These are phyloP conservation scores for Pleurotus ostreatus DNA, from an alignment of 768 basidiomycete species.

Conservation along the genomic window DNA sequence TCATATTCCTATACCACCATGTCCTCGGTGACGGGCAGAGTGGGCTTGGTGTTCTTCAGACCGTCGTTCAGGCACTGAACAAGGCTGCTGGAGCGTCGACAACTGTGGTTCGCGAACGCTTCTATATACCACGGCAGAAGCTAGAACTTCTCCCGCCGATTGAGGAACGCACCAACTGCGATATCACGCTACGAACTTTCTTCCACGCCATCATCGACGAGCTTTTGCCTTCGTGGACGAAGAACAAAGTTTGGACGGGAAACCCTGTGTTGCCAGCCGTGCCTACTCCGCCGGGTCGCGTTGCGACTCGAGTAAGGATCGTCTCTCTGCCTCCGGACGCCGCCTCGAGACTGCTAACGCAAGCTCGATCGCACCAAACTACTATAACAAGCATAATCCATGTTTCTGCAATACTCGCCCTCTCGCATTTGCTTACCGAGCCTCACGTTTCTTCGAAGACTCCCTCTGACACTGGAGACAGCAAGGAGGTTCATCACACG, in stretches of 20 bases:
- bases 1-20: conserved; percentile 4
- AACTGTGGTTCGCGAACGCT: not conserved
- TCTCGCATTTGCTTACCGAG: conserved; percentile 2
- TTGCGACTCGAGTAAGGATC: not conserved
- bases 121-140: not conserved
- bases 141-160: not conserved
- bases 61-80: not conserved
- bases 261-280: not conserved
- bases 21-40: conserved; percentile 5
- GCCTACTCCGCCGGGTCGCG: not conserved
- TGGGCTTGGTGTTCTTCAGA: conserved; percentile 1
- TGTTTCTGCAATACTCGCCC: not conserved
- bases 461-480: not conserved
- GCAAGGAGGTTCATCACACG: not conserved
- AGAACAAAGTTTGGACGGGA: conserved; percentile 1
- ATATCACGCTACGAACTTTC: not conserved
- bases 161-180: not conserved
- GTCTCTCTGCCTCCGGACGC: not conserved
- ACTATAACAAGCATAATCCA: conserved; percentile 1
- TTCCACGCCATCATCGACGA: not conserved
- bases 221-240: conserved; percentile 1
- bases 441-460: not conserved
- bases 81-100: not conserved
- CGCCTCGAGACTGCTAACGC: not conserved
- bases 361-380: not conserved